phyloP scores from a whole-genome alignment of 129 eudicot species.

The Ambrosia artemisiifolia region DNA sequence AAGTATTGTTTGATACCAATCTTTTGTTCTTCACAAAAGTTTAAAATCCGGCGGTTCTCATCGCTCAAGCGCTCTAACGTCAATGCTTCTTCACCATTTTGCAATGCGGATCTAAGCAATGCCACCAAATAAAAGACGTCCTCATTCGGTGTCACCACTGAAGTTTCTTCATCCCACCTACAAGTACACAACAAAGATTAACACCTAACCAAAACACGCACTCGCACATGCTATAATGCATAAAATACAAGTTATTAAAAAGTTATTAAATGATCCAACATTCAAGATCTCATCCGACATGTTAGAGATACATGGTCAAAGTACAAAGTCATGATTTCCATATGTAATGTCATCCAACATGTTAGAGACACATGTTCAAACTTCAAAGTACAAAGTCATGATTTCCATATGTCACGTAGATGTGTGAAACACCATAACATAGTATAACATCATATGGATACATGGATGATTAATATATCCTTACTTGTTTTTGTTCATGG shows the following conservation, averaged over 20 bases:
- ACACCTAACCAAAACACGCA: not conserved
- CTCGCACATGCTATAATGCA: slow-evolving; percentile 1
- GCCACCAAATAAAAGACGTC: slow-evolving; percentile 84
- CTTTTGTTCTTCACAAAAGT: slow-evolving; percentile 51
- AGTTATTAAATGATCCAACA: slow-evolving; percentile 24
- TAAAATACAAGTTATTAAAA: slow-evolving; percentile 2
- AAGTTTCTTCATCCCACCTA: slow-evolving; percentile 71
- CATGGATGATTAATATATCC: slow-evolving; percentile 25
- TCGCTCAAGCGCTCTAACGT: slow-evolving; percentile 47
- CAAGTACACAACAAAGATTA: not conserved
- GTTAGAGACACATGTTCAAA: slow-evolving; percentile 25
- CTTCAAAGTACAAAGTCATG: slow-evolving; percentile 23
- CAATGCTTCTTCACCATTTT: slow-evolving; percentile 53
- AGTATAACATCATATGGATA: slow-evolving; percentile 25
- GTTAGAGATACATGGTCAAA: slow-evolving; percentile 32
- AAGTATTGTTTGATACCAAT: slow-evolving; percentile 61
- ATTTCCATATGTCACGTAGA: slow-evolving; percentile 28
- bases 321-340: slow-evolving; percentile 25
- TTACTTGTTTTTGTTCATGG: slow-evolving; percentile 94
- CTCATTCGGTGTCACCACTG: slow-evolving; percentile 74
- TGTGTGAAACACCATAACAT: slow-evolving; percentile 30
- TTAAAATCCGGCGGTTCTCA: slow-evolving; percentile 54
- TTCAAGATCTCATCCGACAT: slow-evolving; percentile 33
- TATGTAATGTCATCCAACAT: slow-evolving; percentile 23
- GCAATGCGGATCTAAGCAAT: slow-evolving; percentile 72